Evolutionary conservation across 768 basidiomycete genomes (phyloP).

Genomic region (Lentinus brumalis): DNA sequence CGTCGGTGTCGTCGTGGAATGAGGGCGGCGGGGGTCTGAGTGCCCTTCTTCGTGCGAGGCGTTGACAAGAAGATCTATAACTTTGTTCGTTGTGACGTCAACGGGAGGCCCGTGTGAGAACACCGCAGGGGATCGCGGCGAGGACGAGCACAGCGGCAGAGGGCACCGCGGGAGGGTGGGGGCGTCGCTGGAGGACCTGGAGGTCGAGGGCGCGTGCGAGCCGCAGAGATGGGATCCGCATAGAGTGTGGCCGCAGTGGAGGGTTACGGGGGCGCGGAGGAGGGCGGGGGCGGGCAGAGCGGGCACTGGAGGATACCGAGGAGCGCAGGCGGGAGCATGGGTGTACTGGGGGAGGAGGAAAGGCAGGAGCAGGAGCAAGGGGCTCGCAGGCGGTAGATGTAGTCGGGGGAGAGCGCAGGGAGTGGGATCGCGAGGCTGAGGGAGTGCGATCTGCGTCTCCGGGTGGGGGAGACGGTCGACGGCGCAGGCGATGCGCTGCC

Average conservation of each 20-base stretch:
- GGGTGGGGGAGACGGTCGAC: conserved; percentile 3
- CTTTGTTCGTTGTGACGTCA: conserved; percentile 62
- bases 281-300: conserved; percentile 44
- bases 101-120: conserved; percentile 25
- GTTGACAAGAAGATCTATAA: conserved; percentile 47
- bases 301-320: conserved; percentile 53
- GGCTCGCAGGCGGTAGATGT: conserved; percentile 8
- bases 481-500: neutral
- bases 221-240: conserved; percentile 48
- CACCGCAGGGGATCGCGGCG: conserved; percentile 4
- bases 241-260: conserved; percentile 84
- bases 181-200: conserved; percentile 10
- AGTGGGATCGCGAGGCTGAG: neutral
- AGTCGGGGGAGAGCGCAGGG: conserved; percentile 1
- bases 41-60: neutral
- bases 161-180: conserved; percentile 33
- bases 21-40: neutral
- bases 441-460: conserved; percentile 4
- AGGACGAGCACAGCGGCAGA: conserved; percentile 36
- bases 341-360: neutral
- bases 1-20: conserved; percentile 20
- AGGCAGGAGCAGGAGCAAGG: neutral
- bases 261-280: conserved; percentile 51
- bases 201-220: conserved; percentile 14
- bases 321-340: conserved; percentile 29